Evolutionary conservation across 176 grass and related monocot species (phyloP), one percentile per base, ranked within the genome.

Genomic region (Alopecurus myosuroides): DNA sequence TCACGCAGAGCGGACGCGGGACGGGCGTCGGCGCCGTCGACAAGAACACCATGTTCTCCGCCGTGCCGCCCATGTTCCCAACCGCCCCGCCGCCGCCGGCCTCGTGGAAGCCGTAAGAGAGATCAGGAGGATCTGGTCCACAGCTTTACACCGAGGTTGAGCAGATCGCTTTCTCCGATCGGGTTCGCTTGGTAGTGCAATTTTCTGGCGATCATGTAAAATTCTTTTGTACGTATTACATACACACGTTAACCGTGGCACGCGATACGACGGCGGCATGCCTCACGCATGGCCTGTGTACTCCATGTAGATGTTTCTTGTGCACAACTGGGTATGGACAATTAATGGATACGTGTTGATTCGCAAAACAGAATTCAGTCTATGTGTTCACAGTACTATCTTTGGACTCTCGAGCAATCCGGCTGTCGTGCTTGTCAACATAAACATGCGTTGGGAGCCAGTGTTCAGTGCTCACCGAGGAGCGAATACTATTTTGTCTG

Each of bases 21-120:
- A 65, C 37, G 9, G 86, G 93, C 77, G 63, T 96, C 57, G 84
- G 81, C 80, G 81, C 91, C 73, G 82, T 96, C 69, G 94, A 99
- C 83, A 96, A 89, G 84, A 99, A 95, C 87, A 94, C 94, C 63
- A 96, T 99, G 57, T 98, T 98, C 87, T 99, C 97, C 2, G 91
- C 93, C 14, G 91, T 99, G 90, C 93, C 97, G 4, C 93, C 97
- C 3, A 89, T 92, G 81, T 99, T 90, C 86, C 93, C 90, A 3
- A 52, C 48, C 42, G 25, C 89, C 20, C 97, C 93, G 18, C 97
- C 97, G 18, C 97, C 97, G 1, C 97, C 97, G 17, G n/a, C 88
- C 1, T 40, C 88, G 37, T 99, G 93, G 97, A 96, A 90, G 70
- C 93, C 97, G n/a, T 99, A 87, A 87, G 74, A 34, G 74, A 63